Evolutionary conservation across 2,329 filamentous ascomycete genomes (phyloP).

Genomic region (Aspergillus latus): DNA sequence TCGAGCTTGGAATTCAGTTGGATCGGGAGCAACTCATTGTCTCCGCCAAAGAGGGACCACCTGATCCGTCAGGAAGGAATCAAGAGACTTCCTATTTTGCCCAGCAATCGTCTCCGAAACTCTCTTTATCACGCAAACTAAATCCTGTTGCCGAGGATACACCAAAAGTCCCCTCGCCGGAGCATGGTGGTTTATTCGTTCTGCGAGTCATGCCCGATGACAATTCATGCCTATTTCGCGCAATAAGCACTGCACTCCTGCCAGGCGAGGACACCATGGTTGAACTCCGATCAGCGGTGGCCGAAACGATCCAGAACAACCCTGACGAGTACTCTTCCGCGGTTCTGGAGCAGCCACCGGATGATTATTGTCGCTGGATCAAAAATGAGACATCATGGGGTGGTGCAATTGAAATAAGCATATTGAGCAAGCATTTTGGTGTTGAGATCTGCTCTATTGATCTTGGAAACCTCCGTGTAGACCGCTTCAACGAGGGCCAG

Average conservation of each 20-base stretch:
- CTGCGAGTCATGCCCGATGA: constrained; percentile 96
- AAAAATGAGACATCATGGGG: constrained; percentile 81
- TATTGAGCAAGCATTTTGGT: constrained; percentile 79
- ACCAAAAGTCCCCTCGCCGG: constrained; percentile 60
- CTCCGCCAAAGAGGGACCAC: constrained; percentile 44
- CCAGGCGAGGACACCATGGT: constrained; percentile 65
- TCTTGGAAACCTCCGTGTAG: constrained; percentile 66
- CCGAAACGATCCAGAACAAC: constrained; percentile 72
- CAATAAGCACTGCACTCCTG: constrained; percentile 77
- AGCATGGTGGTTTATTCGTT: constrained; percentile 60
- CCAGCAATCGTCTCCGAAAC: constrained; percentile 18
- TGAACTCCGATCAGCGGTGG: constrained; percentile 74
- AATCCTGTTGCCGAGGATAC: constrained; percentile 55
- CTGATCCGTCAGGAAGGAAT: not conserved
- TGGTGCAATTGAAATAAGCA: constrained; percentile 84
- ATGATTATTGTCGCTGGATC: constrained; percentile 80
- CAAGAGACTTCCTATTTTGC: constrained; percentile 14
- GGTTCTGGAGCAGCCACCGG: constrained; percentile 70
- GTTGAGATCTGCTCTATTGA: constrained; percentile 84
- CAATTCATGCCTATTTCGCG: constrained; percentile 91
- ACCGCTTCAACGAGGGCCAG: constrained; percentile 76
- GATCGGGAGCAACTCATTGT: constrained; percentile 69
- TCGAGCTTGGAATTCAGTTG: constrained; percentile 60
- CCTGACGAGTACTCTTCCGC: constrained; percentile 71
- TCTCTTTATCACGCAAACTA: constrained; percentile 45